Conservation (phyloP, 2,329 filamentous ascomycete genomes). For the Shiraia bambusicola region DNA sequence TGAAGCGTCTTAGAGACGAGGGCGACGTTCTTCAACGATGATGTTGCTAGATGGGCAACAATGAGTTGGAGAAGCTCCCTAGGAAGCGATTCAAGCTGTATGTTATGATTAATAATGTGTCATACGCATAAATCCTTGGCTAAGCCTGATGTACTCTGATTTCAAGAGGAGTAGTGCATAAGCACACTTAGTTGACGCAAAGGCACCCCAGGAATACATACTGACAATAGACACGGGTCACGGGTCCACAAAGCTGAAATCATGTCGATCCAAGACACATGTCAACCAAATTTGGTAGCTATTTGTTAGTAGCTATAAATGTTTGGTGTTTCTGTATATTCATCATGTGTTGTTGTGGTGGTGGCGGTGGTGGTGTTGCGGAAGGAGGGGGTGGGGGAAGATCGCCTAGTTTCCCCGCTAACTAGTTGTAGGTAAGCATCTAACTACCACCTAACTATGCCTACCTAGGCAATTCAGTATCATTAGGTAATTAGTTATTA, state of each 20-base stretch:
- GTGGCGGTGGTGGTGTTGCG: constrained; percentile 1
- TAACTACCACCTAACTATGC: too few species aligned
- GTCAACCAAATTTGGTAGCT: not conserved
- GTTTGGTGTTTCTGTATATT: too few species aligned
- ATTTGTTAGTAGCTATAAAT: too few species aligned
- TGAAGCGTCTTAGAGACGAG: constrained; percentile 42
- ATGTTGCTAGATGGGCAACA: constrained; percentile 34
- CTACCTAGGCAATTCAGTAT: too few species aligned
- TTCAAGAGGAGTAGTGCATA: not conserved
- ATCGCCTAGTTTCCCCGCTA: not conserved
- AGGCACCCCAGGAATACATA: constrained; percentile 1
- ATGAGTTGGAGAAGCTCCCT: constrained; percentile 47
- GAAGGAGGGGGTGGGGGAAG: too few species aligned
- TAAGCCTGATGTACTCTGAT: not conserved
- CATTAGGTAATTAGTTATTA: too few species aligned
- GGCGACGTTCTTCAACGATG: constrained; percentile 35
- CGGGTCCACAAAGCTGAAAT: not conserved
- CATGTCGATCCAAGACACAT: not conserved
- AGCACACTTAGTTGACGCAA: constrained; percentile 2
- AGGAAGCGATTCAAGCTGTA: constrained; percentile 40
- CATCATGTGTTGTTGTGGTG: constrained; percentile 1
- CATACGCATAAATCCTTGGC: not conserved
- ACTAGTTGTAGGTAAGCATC: too few species aligned
- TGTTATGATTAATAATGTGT: not conserved
- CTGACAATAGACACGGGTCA: constrained; percentile 1